Evolutionary conservation across 1,284 basidiomycete genomes (phyloP).

Genomic region (Fomitopsis betulina): DNA sequence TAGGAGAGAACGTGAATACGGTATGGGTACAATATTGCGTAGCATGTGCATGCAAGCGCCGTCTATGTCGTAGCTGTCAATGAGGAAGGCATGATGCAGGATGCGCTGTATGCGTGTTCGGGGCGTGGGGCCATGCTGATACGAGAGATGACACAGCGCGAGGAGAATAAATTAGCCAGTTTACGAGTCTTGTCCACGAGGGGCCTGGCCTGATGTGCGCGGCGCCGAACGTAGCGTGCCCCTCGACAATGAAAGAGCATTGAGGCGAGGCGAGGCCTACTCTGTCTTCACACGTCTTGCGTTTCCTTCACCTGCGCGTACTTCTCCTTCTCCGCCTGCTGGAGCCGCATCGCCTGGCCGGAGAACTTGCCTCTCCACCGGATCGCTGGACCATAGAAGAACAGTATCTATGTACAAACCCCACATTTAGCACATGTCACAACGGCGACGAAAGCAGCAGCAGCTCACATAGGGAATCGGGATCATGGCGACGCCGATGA

Average conservation of each 20-base stretch:
- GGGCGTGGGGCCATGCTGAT: background rate
- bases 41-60: too few relatives aligned
- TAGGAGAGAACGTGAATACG: too few relatives aligned
- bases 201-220: background rate
- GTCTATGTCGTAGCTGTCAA: too few relatives aligned
- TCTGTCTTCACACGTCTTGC: background rate
- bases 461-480: slow-evolving; percentile 62
- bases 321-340: background rate
- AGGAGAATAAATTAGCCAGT: background rate
- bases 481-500: slow-evolving; percentile 54
- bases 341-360: slow-evolving; percentile 19
- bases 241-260: too few relatives aligned
- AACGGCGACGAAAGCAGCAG: slow-evolving; percentile 19
- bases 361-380: slow-evolving; percentile 59
- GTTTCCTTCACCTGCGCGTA: background rate
- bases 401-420: slow-evolving; percentile 39
- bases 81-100: background rate
- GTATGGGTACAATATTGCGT: too few relatives aligned
- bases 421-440: background rate
- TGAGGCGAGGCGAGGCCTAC: background rate
- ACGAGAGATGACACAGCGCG: background rate
- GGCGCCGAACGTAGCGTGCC: too few relatives aligned
- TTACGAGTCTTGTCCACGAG: background rate
- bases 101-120: background rate
- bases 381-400: slow-evolving; percentile 58